Conservation (phyloP, 2,329 filamentous ascomycete genomes). For the Phaeosphaeriaceae sp. region DNA sequence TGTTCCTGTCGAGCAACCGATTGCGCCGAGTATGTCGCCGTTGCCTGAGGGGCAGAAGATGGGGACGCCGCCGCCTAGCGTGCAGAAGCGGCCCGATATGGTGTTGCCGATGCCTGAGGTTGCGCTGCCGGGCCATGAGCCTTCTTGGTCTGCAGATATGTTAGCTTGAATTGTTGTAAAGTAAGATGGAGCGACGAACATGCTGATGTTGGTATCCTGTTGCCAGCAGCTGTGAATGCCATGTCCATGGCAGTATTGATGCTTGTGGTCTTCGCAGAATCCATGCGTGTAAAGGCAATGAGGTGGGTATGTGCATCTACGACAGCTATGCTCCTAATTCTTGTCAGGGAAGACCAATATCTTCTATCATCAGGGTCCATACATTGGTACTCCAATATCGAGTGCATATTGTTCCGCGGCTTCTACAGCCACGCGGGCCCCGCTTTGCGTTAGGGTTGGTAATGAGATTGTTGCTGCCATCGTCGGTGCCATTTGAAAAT, state of each 20-base stretch:
- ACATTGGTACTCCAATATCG: constrained; percentile 41
- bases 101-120: constrained; percentile 58
- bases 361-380: neutral
- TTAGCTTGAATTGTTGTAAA: neutral
- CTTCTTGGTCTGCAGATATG: constrained; percentile 49
- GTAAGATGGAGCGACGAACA: constrained; percentile 21
- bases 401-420: constrained; percentile 30
- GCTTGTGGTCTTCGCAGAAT: constrained; percentile 55
- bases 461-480: constrained; percentile 4
- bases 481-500: constrained; percentile 5
- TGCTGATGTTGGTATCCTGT: constrained; percentile 57
- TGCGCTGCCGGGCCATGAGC: constrained; percentile 57
- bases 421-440: constrained; percentile 26
- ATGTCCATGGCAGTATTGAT: constrained; percentile 69
- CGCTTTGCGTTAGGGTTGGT: constrained; percentile 30
- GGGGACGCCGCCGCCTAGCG: constrained; percentile 61
- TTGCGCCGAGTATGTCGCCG: constrained; percentile 59
- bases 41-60: constrained; percentile 54
- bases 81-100: constrained; percentile 59
- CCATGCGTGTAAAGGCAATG: constrained; percentile 55
- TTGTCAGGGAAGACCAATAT: neutral
- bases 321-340: constrained; percentile 8
- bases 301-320: constrained; percentile 41
- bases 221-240: constrained; percentile 62
- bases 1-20: constrained; percentile 62